Conservation (phyloP, 2,329 filamentous ascomycete species). For the Gliomastix tumulicola region DNA sequence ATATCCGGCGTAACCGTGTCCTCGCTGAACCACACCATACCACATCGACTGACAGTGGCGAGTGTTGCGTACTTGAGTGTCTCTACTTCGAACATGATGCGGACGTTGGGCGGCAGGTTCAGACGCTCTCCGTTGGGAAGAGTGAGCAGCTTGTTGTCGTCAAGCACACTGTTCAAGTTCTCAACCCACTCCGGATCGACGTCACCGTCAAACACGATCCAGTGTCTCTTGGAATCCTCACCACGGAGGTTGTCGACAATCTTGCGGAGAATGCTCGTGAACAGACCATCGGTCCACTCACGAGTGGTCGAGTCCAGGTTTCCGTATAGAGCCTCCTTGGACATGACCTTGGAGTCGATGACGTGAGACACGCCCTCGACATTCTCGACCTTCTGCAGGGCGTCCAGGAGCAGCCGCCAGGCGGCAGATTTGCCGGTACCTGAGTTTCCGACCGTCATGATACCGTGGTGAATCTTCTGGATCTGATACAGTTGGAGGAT, state of each 20-base stretch:
- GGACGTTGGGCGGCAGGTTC: constrained; percentile 86
- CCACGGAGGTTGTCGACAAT: constrained; percentile 98
- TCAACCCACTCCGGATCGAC: constrained; percentile 99
- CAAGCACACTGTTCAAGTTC: constrained; percentile 97
- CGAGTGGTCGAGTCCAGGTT: constrained; percentile 93
- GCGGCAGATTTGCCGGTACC: constrained; percentile 95
- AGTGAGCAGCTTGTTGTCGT: constrained; percentile 97
- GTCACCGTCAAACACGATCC: constrained; percentile 99
- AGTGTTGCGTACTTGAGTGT: constrained; percentile 95
- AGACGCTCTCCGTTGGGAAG: constrained; percentile 97
- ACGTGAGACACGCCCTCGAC: constrained; percentile 94
- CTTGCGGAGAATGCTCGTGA: constrained; percentile 95
- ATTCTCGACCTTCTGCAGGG: constrained; percentile 82
- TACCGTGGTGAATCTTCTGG: constrained; percentile 94
- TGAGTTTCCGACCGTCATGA: constrained; percentile 99
- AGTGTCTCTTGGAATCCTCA: constrained; percentile 93
- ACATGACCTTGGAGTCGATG: constrained; percentile 99
- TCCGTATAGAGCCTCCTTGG: constrained; percentile 94
- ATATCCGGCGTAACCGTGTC: constrained; percentile 90
- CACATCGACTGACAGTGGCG: constrained; percentile 97
- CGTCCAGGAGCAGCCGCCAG: constrained; percentile 88
- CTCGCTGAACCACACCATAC: constrained; percentile 99
- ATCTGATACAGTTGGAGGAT: constrained; percentile 96
- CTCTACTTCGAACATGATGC: constrained; percentile 99
- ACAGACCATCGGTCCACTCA: constrained; percentile 98